Evolutionary conservation across 148 eudicot species (phyloP), one percentile per base, ranked within the genome.

Genomic region (Chenopodium suecicum): DNA sequence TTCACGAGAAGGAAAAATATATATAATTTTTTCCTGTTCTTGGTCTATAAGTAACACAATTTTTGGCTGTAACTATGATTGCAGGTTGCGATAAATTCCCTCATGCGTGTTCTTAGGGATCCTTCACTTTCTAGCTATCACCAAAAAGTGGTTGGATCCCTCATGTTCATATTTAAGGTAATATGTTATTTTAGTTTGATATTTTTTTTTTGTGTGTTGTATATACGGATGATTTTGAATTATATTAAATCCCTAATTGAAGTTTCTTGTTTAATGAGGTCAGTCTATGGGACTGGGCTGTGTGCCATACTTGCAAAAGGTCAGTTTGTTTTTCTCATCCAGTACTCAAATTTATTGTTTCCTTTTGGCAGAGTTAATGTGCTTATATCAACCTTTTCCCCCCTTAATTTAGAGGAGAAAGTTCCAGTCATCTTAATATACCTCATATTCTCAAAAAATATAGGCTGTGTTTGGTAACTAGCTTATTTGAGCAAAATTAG

Each of bases 221-320:
- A 5, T 41, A 41, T 41, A 41, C 0, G 5, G 44, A 41, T 67
- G 11, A 73, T 73, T 19, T 44, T 72, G 20, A 50, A 58, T 27
- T 37, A 3, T 37, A 29, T 68, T 5, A 29, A 23, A 48, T 73
- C 12, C 47, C 58, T 75, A 44, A 71, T 71, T 69, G 71, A 84
- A 34, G 78, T 73, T 70, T 22, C 5, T 85, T 83, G 41, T 85
- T 85, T 82, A 82, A 87, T 86, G 87, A 89, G 86, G 77, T 77
- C 78, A 96, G 99, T 90, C 98, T 47, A 94, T 96, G 99, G 95
- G 97, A 76, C 99, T 96, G 81, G 98, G 93, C 58, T 96, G 98
- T 79, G 97, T 96, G 60, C 98, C 97, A 44, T 96, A 94, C 88
- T 87, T 96, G 88, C 97, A 90, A 37, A 96, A 94, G 99, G 98